phyloP scores from a whole-genome alignment of 306 rosid genomes.

The Echinosophora koreensis region DNA sequence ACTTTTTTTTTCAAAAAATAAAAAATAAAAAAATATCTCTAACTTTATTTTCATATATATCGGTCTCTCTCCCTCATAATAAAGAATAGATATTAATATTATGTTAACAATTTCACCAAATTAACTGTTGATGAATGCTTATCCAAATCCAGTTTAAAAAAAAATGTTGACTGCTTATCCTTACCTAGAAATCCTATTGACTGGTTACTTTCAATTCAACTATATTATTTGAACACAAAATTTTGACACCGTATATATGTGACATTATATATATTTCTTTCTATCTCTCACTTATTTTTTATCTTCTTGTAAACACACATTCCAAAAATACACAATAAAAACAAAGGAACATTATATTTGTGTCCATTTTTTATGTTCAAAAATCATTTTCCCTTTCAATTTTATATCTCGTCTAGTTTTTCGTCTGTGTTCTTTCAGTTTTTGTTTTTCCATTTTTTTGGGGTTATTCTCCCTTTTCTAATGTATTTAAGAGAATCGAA shows the following conservation, averaged over 20 bases:
- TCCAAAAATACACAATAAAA: no score
- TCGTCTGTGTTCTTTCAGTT: neutral
- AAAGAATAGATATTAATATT: neutral
- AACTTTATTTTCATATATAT: neutral
- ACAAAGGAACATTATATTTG: no score
- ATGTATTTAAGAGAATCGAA: neutral
- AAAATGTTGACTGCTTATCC: constrained; percentile 2
- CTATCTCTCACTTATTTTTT: no score
- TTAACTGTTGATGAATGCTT: constrained; percentile 2
- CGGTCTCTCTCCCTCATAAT: neutral
- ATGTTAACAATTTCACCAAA: neutral
- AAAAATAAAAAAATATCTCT: neutral
- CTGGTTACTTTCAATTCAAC: neutral
- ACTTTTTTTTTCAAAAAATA: no score
- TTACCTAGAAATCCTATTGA: neutral
- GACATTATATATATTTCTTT: no score
- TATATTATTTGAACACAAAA: no score
- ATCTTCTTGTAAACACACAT: no score
- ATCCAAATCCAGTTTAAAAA: neutral
- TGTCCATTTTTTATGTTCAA: no score
- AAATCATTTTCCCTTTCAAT: no score
- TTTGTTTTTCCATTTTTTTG: neutral
- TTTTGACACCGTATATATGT: no score
- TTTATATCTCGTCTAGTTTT: neutral
- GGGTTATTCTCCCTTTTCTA: constrained; percentile 11